Base-by-base conservation (phyloP, 208 protist species). In the Crithidia acanthocephali region DNA sequence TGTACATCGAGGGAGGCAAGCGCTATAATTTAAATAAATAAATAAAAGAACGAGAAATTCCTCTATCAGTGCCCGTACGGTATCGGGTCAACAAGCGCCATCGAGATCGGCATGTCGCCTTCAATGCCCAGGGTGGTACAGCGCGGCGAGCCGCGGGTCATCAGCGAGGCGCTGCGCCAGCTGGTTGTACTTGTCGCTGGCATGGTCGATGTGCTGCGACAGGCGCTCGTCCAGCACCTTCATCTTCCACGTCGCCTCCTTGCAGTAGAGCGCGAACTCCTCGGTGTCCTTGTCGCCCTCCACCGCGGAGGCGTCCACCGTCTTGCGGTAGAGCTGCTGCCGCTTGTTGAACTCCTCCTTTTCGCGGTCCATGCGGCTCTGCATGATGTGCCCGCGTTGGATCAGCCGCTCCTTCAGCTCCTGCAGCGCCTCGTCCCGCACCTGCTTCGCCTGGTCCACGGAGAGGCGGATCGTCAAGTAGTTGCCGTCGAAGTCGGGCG, bases 401-500 rank as follows among this genome's bases (percentile, higher is more conserved):
- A 97, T 96, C 47, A 97, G 90, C 9, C 91, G 83, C 45, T 97
- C 91, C 74, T 97, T 97, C 32, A 96, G 76, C 55, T 95, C 93
- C 42, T 79, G 77, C 65, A 97, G 79, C 1, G 90, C 91, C 61
- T 88, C 87, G 28, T 96, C 91, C 8, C 90, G 89, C 37, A 96
- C 91, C 56, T 90, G 83, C 55, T 83, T 86, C 27, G 93, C 91
- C 65, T 97, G 87, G 44, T 95, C 90, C 8, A 72, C 35, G 23
- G 79, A 84, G 35, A 97, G 85, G 22, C 59, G 61, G 22, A 97
- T 86, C 51, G 72, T 68, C 40, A 90, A 50, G 69, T 96, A 94
- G 69, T 94, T 90, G 25, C 88, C 91, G 58, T 91, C 83, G 59
- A 93, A 92, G 33, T 76, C 72, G 15, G 56, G 20, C 9, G 88